These are phyloP conservation scores for Leptographium radiaticola DNA, from an alignment of 2,329 filamentous ascomycete genomes.

Conservation along the genomic window DNA sequence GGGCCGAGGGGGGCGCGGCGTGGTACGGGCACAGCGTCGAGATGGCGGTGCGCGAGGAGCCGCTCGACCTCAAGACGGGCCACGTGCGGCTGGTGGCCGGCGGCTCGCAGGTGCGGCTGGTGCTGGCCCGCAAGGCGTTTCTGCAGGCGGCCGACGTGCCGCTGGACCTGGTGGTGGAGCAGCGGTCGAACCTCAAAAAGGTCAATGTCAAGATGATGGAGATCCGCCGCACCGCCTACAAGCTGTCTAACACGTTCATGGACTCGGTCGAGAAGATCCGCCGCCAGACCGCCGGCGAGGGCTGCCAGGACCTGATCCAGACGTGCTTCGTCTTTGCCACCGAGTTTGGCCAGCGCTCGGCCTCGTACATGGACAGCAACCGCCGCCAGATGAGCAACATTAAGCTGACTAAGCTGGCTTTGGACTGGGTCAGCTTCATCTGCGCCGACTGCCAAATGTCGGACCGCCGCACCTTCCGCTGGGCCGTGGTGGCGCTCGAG, in stretches of 20 bases:
- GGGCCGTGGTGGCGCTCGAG: conserved; percentile 89
- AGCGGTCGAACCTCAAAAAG: conserved; percentile 82
- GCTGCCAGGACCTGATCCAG: conserved; percentile 92
- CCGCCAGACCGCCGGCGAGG: conserved; percentile 67
- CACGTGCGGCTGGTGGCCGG: conserved; percentile 81
- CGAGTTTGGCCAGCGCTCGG: conserved; percentile 89
- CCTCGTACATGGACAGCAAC: conserved; percentile 93
- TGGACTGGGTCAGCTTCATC: conserved; percentile 97
- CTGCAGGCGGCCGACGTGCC: conserved; percentile 68
- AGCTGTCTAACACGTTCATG: conserved; percentile 96
- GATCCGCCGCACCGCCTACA: conserved; percentile 91
- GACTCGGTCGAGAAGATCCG: conserved; percentile 92
- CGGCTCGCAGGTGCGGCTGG: conserved; percentile 65
- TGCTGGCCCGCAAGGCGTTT: conserved; percentile 68
- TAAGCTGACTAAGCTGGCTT: conserved; percentile 79
- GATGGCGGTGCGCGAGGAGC: conserved; percentile 60
- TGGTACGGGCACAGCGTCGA: conserved; percentile 73
- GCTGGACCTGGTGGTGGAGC: conserved; percentile 80
- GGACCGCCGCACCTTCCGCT: conserved; percentile 91
- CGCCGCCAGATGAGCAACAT: conserved; percentile 93
- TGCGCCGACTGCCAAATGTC: conserved; percentile 92
- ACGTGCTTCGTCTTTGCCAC: conserved; percentile 98
- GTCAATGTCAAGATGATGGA: conserved; percentile 86
- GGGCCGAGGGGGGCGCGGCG: conserved; percentile 61
- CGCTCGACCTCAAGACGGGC: conserved; percentile 73